A percentile compares a stretch with the other conserved stretches of the same genome.
Evolutionary conservation across 2,329 filamentous ascomycete genomes (phyloP).

Genomic region (Cladophialophora exuberans): DNA sequence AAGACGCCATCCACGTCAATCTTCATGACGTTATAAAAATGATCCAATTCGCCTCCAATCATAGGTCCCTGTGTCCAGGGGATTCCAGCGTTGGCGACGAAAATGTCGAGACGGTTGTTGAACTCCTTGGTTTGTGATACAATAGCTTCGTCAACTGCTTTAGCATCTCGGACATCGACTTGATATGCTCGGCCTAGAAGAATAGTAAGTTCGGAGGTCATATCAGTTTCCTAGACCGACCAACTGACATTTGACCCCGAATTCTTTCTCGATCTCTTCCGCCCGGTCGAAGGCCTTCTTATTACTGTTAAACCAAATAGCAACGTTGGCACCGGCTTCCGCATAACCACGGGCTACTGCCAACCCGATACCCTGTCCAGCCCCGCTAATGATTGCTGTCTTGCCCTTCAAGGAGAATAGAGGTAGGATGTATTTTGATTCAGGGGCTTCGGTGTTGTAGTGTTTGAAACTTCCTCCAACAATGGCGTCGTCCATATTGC

Average conservation of each 20-base stretch:
- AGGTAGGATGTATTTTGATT: conserved; percentile 59
- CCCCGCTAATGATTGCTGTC: conserved; percentile 71
- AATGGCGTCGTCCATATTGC: conserved; percentile 43
- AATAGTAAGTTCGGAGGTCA: neutral
- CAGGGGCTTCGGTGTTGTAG: conserved; percentile 57
- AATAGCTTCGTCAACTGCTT: conserved; percentile 29
- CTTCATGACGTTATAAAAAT: conserved; percentile 68
- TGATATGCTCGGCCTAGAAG: conserved; percentile 3
- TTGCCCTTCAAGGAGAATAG: conserved; percentile 72
- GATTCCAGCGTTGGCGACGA: conserved; percentile 78
- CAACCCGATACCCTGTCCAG: conserved; percentile 70
- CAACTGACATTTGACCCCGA: conserved; percentile 1
- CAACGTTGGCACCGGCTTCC: conserved; percentile 72
- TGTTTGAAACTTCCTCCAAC: conserved; percentile 58
- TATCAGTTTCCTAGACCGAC: neutral
- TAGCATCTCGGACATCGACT: conserved; percentile 1
- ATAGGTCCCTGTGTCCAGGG: conserved; percentile 71
- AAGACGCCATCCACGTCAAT: conserved; percentile 78
- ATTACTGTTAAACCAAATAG: conserved; percentile 74
- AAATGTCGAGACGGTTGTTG: conserved; percentile 74
- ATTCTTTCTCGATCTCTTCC: neutral
- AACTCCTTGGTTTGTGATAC: conserved; percentile 61
- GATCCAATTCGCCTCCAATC: conserved; percentile 64
- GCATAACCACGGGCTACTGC: conserved; percentile 66
- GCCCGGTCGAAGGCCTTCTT: conserved; percentile 41